Evolutionary conservation across 768 basidiomycete species (phyloP), one percentile per base, ranked within the genome.

Genomic region (Boletus sp.): DNA sequence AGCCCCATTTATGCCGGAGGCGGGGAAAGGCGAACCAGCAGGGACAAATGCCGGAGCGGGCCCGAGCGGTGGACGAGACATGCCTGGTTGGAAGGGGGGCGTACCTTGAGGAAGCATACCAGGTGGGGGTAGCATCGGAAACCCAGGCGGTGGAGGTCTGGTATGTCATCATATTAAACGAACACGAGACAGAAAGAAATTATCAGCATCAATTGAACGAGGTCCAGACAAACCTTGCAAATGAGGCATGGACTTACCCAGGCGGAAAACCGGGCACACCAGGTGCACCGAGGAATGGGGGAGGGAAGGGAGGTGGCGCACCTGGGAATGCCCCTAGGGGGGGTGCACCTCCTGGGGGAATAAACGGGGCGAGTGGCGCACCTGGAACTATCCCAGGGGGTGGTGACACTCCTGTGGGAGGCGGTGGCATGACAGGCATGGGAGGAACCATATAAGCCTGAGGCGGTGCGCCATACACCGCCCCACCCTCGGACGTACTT

Each of bases 391-490:
- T 66, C 7, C 72, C 75, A 12, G 78, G 69, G 0, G 78, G 74
- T 9, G 76, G 75, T 15, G 73, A 67, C 53, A 75, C 64, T 30
- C 68, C 72, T 12, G 65, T 60, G n/a, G 66, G 65, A 7, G 63
- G 67, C 0, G 63, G 32, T 4, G 66, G 60, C 35, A 71, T 62
- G 7, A 67, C 61, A 6, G 76, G 67, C 35, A 73, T 67, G 8
- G 80, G 75, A 17, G 78, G 76, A 12, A 68, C 69, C 17, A 78
- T 76, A 63, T 92, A 93, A 1, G 89, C 77, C 64, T 89, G 88
- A 0, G 91, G 83, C 3, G 87, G 84, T 32, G 87, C 89, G 20
- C 84, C 84, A 64, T 87, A 92, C 0, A 93, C 90, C 5, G 79
- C 82, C 36, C 82, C 69, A 60, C 75, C 55, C 17, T 68, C 68